Evolutionary conservation across 257 asterid genomes (phyloP).

Genomic region (Salvia rosmarinus): DNA sequence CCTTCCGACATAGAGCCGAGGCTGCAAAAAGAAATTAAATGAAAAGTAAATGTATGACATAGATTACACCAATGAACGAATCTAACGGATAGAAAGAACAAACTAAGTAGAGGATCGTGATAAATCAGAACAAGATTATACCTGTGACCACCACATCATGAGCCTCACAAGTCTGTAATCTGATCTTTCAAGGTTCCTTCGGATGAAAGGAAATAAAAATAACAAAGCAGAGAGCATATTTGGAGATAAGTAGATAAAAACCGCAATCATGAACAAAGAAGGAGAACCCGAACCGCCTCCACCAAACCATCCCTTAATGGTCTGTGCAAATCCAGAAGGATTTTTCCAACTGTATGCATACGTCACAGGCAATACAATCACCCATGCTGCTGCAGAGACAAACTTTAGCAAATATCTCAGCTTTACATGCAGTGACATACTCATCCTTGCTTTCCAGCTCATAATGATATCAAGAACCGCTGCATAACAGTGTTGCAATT

Average conservation of each 20-base stretch:
- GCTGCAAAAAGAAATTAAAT: slow-evolving; percentile 55
- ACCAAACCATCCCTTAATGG: slow-evolving; percentile 88
- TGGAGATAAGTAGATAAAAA: slow-evolving; percentile 83
- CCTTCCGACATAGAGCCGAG: slow-evolving; percentile 97
- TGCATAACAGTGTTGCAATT: slow-evolving; percentile 43
- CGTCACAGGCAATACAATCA: slow-evolving; percentile 83
- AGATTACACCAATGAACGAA: slow-evolving; percentile 5
- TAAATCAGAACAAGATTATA: slow-evolving; percentile 34
- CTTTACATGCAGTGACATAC: slow-evolving; percentile 84
- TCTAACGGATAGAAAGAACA: slow-evolving; percentile 22
- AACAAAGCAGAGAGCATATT: slow-evolving; percentile 84
- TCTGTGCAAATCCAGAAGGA: slow-evolving; percentile 70
- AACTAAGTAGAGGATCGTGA: slow-evolving; percentile 27
- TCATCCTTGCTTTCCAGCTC: slow-evolving; percentile 89
- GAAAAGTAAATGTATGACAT: slow-evolving; percentile 20
- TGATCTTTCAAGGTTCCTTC: slow-evolving; percentile 85
- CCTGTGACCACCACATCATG: slow-evolving; percentile 99
- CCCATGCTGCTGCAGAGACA: slow-evolving; percentile 85
- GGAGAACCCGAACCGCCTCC: slow-evolving; percentile 64
- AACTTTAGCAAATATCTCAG: slow-evolving; percentile 83
- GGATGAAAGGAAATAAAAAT: slow-evolving; percentile 80
- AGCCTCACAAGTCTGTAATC: slow-evolving; percentile 83
- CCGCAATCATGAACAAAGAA: slow-evolving; percentile 79
- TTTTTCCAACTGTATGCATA: slow-evolving; percentile 89
- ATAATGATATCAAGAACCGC: slow-evolving; percentile 76